A percentile compares a stretch with the other conserved stretches of the same genome.
Conservation (phyloP, 495 filamentous ascomycete genomes). For the Lindgomyces ingoldianus region DNA sequence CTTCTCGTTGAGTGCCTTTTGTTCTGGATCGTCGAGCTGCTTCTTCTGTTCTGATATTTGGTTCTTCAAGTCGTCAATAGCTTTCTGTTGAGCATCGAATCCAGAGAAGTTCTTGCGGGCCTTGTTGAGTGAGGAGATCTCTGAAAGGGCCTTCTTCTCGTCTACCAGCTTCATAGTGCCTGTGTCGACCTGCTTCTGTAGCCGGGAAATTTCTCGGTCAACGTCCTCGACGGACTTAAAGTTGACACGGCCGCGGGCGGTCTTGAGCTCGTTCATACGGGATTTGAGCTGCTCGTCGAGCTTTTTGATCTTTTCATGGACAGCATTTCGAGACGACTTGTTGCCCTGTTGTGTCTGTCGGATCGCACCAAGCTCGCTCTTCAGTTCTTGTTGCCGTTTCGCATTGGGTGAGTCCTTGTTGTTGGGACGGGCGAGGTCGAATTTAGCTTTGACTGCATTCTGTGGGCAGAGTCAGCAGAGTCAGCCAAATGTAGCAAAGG, state of each 20-base stretch:
- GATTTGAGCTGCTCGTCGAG: conserved; percentile 80
- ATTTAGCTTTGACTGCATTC: conserved; percentile 81
- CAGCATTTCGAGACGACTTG: conserved; percentile 72
- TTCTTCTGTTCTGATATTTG: conserved; percentile 85
- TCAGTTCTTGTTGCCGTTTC: conserved; percentile 81
- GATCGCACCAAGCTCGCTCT: conserved; percentile 69
- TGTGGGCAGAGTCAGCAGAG: conserved; percentile 42
- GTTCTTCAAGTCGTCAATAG: conserved; percentile 78
- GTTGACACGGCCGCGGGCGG: conserved; percentile 67
- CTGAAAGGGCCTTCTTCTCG: conserved; percentile 87
- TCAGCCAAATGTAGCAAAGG: background rate
- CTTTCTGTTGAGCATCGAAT: conserved; percentile 78
- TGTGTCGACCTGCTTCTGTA: conserved; percentile 81
- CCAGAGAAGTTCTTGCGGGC: conserved; percentile 84
- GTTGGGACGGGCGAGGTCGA: conserved; percentile 74
- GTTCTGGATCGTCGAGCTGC: conserved; percentile 85
- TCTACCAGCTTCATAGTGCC: conserved; percentile 92
- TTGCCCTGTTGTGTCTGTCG: conserved; percentile 77
- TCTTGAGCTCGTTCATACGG: conserved; percentile 81
- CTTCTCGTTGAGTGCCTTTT: conserved; percentile 79
- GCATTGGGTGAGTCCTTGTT: conserved; percentile 70
- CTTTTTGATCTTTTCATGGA: conserved; percentile 81
- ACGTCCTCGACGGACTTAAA: conserved; percentile 89
- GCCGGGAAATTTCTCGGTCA: conserved; percentile 72
- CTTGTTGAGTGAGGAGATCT: conserved; percentile 80